Base-by-base conservation (phyloP, 371 early-diverging fungal species). In the Syncephalastrum monosporum region DNA sequence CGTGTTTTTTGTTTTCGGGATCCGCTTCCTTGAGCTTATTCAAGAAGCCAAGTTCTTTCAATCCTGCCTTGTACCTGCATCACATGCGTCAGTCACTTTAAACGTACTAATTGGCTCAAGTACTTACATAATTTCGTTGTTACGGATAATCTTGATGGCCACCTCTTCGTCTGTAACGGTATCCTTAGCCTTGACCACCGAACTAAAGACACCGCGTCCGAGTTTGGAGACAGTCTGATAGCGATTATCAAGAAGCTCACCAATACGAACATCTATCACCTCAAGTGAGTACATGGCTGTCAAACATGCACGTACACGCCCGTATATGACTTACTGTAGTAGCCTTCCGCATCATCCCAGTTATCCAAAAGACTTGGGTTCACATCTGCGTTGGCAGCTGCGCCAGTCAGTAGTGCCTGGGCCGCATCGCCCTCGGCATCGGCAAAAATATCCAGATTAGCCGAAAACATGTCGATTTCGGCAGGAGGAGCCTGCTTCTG, bases 301-400 rank as follows among this genome's bases (percentile, higher is more conserved):
- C 8, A 4, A 5, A 5, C 12, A 33, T 7, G 27, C 24, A 21
- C 7, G 43, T 10, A 41, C 6, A 15, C 17, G 16, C 4, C 10
- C 10, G n/a, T 41, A 21, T 38, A 42, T 43, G 6, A 77, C 88
- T 74, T 83, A 84, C 93, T 87, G 67, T 96, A 98, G 79, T 98
- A 98, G 15, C 98, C 98, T 60, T 98, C 96, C 1, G 87, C 82
- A 63, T 98, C 98, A 71, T 97, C 98, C 91, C 92, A 94, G 57
- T 91, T 95, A 61, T 95, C 98, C 4, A 80, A 74, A 4, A 91
- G 72, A 42, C 76, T 82, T 4, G 82, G 82, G 51, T 84, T 85
- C 24, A 75, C 60, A 12, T 72, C 74, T 2, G 71, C 66, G 25
- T 57, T 52, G 16, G 72, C 63, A 15, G 62, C 65, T 15, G 63